These are phyloP conservation scores for Lyophyllum decastes DNA, from an alignment of 768 basidiomycete species.

Conservation along the genomic window DNA sequence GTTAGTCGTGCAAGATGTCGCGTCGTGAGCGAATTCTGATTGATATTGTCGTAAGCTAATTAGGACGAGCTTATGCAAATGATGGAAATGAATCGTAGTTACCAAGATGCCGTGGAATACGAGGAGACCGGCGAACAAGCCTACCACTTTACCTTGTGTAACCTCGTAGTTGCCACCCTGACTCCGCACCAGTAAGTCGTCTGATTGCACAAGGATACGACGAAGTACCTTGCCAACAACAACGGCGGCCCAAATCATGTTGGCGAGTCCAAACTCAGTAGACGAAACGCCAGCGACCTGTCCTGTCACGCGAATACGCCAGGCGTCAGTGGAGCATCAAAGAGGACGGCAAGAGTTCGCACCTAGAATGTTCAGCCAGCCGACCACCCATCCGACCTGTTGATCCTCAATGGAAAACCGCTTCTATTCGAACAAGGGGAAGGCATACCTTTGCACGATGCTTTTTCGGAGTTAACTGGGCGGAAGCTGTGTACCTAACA, in stretches of 20 bases:
- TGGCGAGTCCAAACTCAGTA: slow-evolving; percentile 79
- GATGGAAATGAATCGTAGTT: slow-evolving; percentile 17
- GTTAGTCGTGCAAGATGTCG: slow-evolving; percentile 75
- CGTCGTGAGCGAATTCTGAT: slow-evolving; percentile 72
- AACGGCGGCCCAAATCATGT: slow-evolving; percentile 82
- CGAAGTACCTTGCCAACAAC: slow-evolving; percentile 50
- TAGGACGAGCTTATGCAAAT: neutral
- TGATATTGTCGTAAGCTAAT: slow-evolving; percentile 5
- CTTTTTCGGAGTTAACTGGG: slow-evolving; percentile 64
- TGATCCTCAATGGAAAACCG: neutral
- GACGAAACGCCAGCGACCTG: slow-evolving; percentile 86
- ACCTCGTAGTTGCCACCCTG: slow-evolving; percentile 61
- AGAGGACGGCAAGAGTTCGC: slow-evolving; percentile 8
- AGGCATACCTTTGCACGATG: slow-evolving; percentile 59
- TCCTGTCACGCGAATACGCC: slow-evolving; percentile 34
- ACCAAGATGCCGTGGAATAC: slow-evolving; percentile 75
- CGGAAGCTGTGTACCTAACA: slow-evolving; percentile 75
- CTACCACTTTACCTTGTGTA: slow-evolving; percentile 73
- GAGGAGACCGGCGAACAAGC: slow-evolving; percentile 76
- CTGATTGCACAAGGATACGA: slow-evolving; percentile 3
- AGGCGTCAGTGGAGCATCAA: neutral
- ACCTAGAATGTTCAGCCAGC: slow-evolving; percentile 84
- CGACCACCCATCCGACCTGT: slow-evolving; percentile 76
- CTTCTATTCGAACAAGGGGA: neutral
- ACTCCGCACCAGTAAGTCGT: slow-evolving; percentile 5